Evolutionary conservation across 108 stramenopile species (phyloP), one percentile per base, ranked within the genome.

Genomic region (Nannochloropsis granulata): DNA sequence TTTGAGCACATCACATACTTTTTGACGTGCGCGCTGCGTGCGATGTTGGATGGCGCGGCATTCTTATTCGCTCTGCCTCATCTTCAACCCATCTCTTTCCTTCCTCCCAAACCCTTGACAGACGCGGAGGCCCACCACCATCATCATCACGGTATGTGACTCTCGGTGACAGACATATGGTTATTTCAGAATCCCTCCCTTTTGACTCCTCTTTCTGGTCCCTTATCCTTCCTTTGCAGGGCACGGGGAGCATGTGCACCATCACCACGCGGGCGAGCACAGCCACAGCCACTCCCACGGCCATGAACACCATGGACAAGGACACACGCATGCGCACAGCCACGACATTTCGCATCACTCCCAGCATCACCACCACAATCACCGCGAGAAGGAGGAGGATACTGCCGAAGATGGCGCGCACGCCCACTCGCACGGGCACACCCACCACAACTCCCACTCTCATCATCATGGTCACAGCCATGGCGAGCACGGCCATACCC

Each of bases 401-500:
- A 10, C 56, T 71, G 2, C 16, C 21, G 21, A 71, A 71, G n/a
- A 71, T 16, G 56, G 56, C 56, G 56, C 16, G 0, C 56, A 71
- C n/a, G 16, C 2, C 16, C 56, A 16, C 16, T 71, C 56, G 21
- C 16, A 71, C 21, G 10, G 56, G 0, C 56, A 71, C 10, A 7
- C 56, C 16, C 34, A 34, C 34, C 34, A 34, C 34, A 34, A 34
- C 34, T 34, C 34, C 71, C 71, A 5, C 7, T 79, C 23, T 19
- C 45, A 81, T 26, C 44, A 84, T 24, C 82, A 82, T 12, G 23
- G 34, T 44, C 85, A 85, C 81, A 19, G 46, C n/a, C 8, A 81
- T 78, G 84, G 44, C 43, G 84, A 78, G 19, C 89, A 89, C 45
- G 81, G 85, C 42, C 88, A 88, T 85, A 43, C 71, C 81, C 90